These are phyloP conservation scores for Sergeia podlipaevii DNA, from an alignment of 208 protist genomes.

Conservation along the genomic window DNA sequence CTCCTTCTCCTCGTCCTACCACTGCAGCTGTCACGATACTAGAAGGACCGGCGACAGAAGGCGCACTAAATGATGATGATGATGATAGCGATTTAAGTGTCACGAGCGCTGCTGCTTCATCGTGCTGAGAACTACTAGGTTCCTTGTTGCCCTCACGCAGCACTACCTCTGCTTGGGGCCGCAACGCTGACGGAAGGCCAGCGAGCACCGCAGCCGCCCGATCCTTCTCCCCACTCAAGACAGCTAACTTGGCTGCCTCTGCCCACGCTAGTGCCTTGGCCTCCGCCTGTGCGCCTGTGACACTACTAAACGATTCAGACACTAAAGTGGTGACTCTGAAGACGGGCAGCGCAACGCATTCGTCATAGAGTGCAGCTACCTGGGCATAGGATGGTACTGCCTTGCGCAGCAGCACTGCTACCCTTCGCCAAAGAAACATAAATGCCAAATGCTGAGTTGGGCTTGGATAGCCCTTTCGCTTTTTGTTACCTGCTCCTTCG, in stretches of 20 bases:
- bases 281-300: constrained; percentile 1
- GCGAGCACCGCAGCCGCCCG: constrained; percentile 20
- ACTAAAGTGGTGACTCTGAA: too few species aligned
- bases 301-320: not conserved
- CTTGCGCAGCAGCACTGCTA: too few species aligned
- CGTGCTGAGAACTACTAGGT: too few species aligned
- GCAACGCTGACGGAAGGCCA: constrained; percentile 8
- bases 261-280: constrained; percentile 14
- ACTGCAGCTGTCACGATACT: constrained; percentile 9
- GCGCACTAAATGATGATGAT: not conserved
- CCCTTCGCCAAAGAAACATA: too few species aligned
- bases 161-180: not conserved
- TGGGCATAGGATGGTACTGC: not conserved
- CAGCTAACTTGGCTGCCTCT: constrained; percentile 21
- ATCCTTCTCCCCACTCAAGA: constrained; percentile 17
- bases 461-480: too few species aligned
- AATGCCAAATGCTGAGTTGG: too few species aligned
- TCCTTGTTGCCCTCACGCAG: not conserved
- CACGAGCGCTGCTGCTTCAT: too few species aligned
- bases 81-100: too few species aligned
- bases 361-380: not conserved
- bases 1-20: constrained; percentile 19
- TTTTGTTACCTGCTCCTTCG: too few species aligned
- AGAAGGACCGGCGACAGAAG: not conserved
- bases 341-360: not conserved